A percentile compares a stretch with the other conserved stretches of the same genome.
Evolutionary conservation across 2,329 filamentous ascomycete genomes (phyloP).

Genomic region (Periconia macrospinosa): DNA sequence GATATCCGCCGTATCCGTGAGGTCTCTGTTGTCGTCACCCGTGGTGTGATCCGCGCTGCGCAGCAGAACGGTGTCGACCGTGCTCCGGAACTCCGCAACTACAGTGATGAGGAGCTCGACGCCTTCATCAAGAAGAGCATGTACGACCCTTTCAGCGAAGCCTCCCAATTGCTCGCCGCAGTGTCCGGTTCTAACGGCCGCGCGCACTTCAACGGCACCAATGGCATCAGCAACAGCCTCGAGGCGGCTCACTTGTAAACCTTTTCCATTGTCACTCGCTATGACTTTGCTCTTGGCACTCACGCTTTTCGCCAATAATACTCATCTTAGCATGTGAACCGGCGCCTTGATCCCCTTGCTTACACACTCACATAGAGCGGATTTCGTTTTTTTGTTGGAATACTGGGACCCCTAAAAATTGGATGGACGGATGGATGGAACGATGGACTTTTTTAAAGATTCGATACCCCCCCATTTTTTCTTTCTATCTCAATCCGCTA

Average conservation of each 20-base stretch:
- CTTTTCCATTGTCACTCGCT: no score
- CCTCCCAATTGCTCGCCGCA: slow-evolving; percentile 33
- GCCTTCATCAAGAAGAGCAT: slow-evolving; percentile 62
- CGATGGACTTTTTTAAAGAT: background rate
- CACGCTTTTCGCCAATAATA: slow-evolving; percentile 12
- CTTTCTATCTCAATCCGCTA: background rate
- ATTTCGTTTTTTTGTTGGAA: background rate
- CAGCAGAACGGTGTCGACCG: slow-evolving; percentile 70
- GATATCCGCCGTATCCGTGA: slow-evolving; percentile 89
- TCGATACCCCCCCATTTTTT: background rate
- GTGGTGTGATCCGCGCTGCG: slow-evolving; percentile 91
- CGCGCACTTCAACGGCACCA: slow-evolving; percentile 24
- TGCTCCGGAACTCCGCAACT: slow-evolving; percentile 61
- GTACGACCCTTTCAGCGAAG: slow-evolving; percentile 55
- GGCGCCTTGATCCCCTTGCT: background rate
- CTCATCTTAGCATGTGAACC: background rate
- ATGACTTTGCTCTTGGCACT: slow-evolving; percentile 8
- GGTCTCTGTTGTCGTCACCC: slow-evolving; percentile 81
- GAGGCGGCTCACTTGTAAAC: slow-evolving; percentile 34
- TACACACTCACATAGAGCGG: background rate
- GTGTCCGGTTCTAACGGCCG: slow-evolving; percentile 24
- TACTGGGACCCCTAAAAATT: background rate
- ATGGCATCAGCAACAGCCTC: slow-evolving; percentile 28
- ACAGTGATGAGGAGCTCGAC: slow-evolving; percentile 69
- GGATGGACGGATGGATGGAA: background rate